phyloP scores from a whole-genome alignment of 116 monocot species.

The Cymodocea nodosa region DNA sequence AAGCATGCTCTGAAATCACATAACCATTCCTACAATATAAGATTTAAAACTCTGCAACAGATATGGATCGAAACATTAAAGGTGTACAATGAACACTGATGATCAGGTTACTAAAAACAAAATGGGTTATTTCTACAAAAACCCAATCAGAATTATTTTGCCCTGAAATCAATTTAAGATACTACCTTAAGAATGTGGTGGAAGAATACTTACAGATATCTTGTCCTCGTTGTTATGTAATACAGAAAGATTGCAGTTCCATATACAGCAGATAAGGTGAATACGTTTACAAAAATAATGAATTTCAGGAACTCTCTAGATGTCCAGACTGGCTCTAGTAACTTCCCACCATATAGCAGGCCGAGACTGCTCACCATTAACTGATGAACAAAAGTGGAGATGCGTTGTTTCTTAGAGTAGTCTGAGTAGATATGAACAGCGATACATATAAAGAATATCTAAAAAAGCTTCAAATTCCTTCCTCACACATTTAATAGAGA shows the following conservation, averaged over 20 bases:
- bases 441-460: too few relatives aligned
- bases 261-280: constrained; percentile 5
- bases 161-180: background rate
- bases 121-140: too few relatives aligned
- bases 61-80: too few relatives aligned
- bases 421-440: background rate
- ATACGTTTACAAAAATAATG: constrained; percentile 4
- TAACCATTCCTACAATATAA: too few relatives aligned
- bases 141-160: too few relatives aligned
- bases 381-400: background rate
- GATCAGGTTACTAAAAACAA: too few relatives aligned
- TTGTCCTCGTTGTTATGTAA: background rate
- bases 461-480: too few relatives aligned
- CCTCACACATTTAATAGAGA: too few relatives aligned
- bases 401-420: background rate
- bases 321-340: constrained; percentile 8
- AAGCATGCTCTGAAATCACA: too few relatives aligned
- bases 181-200: background rate
- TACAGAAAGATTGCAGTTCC: constrained; percentile 1
- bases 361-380: constrained; percentile 12
- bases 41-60: too few relatives aligned
- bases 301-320: constrained; percentile 9
- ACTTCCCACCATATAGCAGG: constrained; percentile 2
- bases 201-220: constrained; percentile 6
- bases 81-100: too few relatives aligned